phyloP scores from a whole-genome alignment of 441 rosid species.

The Brassica balearica region DNA sequence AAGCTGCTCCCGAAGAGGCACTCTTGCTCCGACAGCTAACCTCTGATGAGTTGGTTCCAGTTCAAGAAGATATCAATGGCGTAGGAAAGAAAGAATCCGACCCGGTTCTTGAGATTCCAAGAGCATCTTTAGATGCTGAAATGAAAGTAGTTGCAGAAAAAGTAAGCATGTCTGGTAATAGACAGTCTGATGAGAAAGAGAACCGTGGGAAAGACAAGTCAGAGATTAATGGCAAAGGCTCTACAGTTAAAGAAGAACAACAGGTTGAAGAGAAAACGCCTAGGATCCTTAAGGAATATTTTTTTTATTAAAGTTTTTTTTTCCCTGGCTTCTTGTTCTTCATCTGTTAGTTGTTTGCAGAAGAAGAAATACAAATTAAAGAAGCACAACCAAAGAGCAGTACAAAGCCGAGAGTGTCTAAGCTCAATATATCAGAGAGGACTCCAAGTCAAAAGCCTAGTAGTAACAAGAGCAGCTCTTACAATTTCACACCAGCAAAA shows the following conservation, averaged over 20 bases:
- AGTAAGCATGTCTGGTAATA: slow-evolving; percentile 3
- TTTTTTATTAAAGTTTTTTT: not conserved
- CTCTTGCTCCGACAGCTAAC: slow-evolving; percentile 52
- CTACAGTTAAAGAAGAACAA: slow-evolving; percentile 18
- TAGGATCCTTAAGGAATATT: slow-evolving; percentile 56
- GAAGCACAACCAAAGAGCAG: slow-evolving; percentile 40
- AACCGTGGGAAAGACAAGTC: slow-evolving; percentile 36
- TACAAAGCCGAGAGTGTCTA: slow-evolving; percentile 43
- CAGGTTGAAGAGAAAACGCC: slow-evolving; percentile 32
- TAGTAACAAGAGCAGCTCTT: slow-evolving; percentile 37
- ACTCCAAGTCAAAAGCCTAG: slow-evolving; percentile 33
- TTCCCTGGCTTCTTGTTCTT: slow-evolving; percentile 5
- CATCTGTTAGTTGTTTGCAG: slow-evolving; percentile 12
- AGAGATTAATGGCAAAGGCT: slow-evolving; percentile 35
- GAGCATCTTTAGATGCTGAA: slow-evolving; percentile 24
- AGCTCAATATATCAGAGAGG: slow-evolving; percentile 38
- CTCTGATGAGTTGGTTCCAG: slow-evolving; percentile 13
- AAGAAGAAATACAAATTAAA: slow-evolving; percentile 44
- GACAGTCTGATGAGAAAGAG: slow-evolving; percentile 35
- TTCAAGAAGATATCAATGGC: slow-evolving; percentile 34
- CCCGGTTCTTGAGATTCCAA: slow-evolving; percentile 22
- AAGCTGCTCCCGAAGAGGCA: slow-evolving; percentile 60
- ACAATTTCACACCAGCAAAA: slow-evolving; percentile 49
- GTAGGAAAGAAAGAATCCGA: slow-evolving; percentile 25
- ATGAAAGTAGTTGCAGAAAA: slow-evolving; percentile 37